Evolutionary conservation across 495 filamentous ascomycete species (phyloP).

Genomic region (Paragyromitra xinjiangensis): DNA sequence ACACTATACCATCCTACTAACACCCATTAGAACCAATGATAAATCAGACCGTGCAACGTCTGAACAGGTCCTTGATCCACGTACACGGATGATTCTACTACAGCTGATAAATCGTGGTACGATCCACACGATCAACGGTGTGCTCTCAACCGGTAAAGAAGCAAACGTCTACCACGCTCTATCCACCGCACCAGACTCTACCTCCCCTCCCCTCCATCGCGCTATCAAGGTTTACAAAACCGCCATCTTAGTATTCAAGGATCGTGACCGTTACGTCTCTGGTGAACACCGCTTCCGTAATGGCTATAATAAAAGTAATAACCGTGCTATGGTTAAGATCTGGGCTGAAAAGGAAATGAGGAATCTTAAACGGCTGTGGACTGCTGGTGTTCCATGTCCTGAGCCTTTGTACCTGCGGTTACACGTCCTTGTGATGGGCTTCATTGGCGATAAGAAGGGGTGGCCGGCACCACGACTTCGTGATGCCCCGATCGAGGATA

Average conservation of each 20-base stretch:
- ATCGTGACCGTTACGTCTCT: slow-evolving; percentile 90
- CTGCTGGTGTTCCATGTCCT: slow-evolving; percentile 86
- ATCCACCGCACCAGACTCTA: slow-evolving; percentile 60
- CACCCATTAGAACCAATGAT: slow-evolving; percentile 64
- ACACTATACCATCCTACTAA: not conserved
- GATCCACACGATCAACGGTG: slow-evolving; percentile 83
- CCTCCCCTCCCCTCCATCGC: slow-evolving; percentile 67
- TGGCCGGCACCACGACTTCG: slow-evolving; percentile 81
- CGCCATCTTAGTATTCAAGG: slow-evolving; percentile 94
- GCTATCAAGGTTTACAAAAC: slow-evolving; percentile 99
- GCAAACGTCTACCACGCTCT: slow-evolving; percentile 94
- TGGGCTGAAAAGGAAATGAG: slow-evolving; percentile 99
- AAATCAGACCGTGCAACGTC: slow-evolving; percentile 91
- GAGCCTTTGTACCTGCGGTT: slow-evolving; percentile 86
- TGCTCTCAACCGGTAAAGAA: slow-evolving; percentile 94
- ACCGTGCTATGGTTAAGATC: slow-evolving; percentile 92
- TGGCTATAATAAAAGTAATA: slow-evolving; percentile 92
- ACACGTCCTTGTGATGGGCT: slow-evolving; percentile 92
- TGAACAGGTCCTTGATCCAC: slow-evolving; percentile 91
- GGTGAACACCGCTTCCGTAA: slow-evolving; percentile 84
- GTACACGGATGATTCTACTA: slow-evolving; percentile 91
- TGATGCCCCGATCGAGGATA: slow-evolving; percentile 63
- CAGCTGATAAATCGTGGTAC: slow-evolving; percentile 90
- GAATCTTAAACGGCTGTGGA: slow-evolving; percentile 83
- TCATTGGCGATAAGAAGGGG: slow-evolving; percentile 86